Conservation (phyloP, 108 stramenopile species). For the Pseudonitzschia multistriata region DNA sequence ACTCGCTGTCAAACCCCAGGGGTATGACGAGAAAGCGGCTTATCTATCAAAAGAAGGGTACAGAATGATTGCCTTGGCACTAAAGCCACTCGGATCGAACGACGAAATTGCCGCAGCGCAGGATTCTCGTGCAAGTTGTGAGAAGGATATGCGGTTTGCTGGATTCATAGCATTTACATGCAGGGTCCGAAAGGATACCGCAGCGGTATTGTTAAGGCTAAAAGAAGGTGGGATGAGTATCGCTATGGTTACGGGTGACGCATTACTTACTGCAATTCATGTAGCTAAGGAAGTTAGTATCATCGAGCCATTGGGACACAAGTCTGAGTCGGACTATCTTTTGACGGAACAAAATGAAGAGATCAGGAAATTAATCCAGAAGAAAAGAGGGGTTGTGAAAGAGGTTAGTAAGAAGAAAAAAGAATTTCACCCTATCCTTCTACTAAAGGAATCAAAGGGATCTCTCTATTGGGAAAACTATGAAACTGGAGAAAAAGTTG, state of each 20-base stretch:
- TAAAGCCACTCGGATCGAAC: slow-evolving; percentile 55
- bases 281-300: slow-evolving; percentile 93
- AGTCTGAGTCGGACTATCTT: slow-evolving; percentile 25
- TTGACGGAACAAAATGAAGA: slow-evolving; percentile 59
- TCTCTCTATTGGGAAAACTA: slow-evolving; percentile 85
- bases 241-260: slow-evolving; percentile 97
- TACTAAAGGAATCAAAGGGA: slow-evolving; percentile 56
- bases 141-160: slow-evolving; percentile 75
- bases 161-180: slow-evolving; percentile 97
- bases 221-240: slow-evolving; percentile 89
- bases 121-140: slow-evolving; percentile 67
- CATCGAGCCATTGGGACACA: slow-evolving; percentile 41
- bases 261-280: slow-evolving; percentile 91
- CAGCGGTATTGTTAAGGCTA: slow-evolving; percentile 65
- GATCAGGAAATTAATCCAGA: slow-evolving; percentile 45
- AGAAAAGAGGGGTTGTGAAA: slow-evolving; percentile 28
- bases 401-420: slow-evolving; percentile 17
- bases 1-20: slow-evolving; percentile 60
- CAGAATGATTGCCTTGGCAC: slow-evolving; percentile 92
- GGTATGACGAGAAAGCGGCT: slow-evolving; percentile 74
- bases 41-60: slow-evolving; percentile 84
- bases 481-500: slow-evolving; percentile 62
- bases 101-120: slow-evolving; percentile 50
- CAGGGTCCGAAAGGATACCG: slow-evolving; percentile 89
- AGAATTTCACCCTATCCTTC: slow-evolving; percentile 65